Evolutionary conservation across 768 basidiomycete species (phyloP).

Genomic region (Podaxis sp.): DNA sequence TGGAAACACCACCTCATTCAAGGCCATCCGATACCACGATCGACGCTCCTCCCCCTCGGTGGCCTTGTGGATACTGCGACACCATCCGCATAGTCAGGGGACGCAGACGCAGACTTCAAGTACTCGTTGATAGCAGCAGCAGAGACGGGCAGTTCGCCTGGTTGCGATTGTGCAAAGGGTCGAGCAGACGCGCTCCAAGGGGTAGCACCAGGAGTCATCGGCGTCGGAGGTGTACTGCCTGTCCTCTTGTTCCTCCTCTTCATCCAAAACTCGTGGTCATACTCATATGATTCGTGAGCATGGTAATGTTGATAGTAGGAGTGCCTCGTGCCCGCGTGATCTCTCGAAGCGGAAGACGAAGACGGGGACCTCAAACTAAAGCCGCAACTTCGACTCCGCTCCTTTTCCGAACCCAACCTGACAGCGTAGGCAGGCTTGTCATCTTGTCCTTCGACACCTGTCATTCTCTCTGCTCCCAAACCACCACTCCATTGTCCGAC

Average conservation of each 20-base stretch:
- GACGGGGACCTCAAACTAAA: slow-evolving; percentile 4
- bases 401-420: slow-evolving; percentile 1
- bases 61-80: slow-evolving; percentile 15
- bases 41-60: slow-evolving; percentile 24
- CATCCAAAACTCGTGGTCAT: slow-evolving; percentile 12
- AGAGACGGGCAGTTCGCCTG: slow-evolving; percentile 10
- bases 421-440: not conserved
- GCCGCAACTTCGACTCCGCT: slow-evolving; percentile 14
- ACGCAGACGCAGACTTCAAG: not conserved
- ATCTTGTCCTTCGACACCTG: not conserved
- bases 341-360: not conserved
- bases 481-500: slow-evolving; percentile 8
- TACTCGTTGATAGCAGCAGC: slow-evolving; percentile 12
- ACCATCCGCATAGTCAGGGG: not conserved
- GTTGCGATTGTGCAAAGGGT: not conserved
- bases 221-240: slow-evolving; percentile 19
- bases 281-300: slow-evolving; percentile 1
- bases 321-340: not conserved
- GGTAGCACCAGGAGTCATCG: slow-evolving; percentile 12
- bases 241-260: slow-evolving; percentile 17
- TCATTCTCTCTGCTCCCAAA: slow-evolving; percentile 1
- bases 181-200: not conserved
- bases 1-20: not conserved
- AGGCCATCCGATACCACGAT: slow-evolving; percentile 14
- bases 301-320: slow-evolving; percentile 3